Evolutionary conservation across 495 filamentous ascomycete genomes (phyloP).

Genomic region (Annulohypoxylon moriforme): DNA sequence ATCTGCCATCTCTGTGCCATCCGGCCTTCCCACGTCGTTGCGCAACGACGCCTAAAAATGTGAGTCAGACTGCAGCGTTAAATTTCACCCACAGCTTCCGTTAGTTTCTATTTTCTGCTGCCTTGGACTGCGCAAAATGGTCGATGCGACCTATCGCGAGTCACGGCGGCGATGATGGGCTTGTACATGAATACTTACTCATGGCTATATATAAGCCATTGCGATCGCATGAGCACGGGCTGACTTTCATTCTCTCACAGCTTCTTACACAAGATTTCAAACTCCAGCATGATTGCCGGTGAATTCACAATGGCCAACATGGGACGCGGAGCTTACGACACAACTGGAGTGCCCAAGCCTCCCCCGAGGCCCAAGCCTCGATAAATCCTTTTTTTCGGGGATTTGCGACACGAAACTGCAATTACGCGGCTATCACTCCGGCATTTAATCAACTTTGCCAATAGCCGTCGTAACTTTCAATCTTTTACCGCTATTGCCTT

Average conservation of each 20-base stretch:
- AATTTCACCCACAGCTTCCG: constrained; percentile 30
- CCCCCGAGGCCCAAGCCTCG: constrained; percentile 64
- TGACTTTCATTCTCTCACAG: constrained; percentile 41
- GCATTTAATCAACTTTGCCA: constrained; percentile 32
- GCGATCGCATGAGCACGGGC: constrained; percentile 26
- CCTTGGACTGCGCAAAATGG: constrained; percentile 30
- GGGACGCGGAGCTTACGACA: constrained; percentile 68
- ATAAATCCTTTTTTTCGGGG: constrained; percentile 44
- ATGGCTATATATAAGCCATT: constrained; percentile 24
- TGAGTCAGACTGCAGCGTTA: constrained; percentile 57
- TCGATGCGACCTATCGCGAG: constrained; percentile 36
- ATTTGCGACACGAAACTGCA: constrained; percentile 26
- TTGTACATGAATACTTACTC: constrained; percentile 25
- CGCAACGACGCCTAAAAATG: constrained; percentile 49
- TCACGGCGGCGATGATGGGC: constrained; percentile 27
- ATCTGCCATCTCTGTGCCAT: constrained; percentile 34
- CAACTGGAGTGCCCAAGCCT: constrained; percentile 66
- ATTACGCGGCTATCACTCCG: constrained; percentile 1
- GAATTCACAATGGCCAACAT: constrained; percentile 61
- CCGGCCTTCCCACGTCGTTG: constrained; percentile 47
- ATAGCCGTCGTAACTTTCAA: constrained; percentile 19
- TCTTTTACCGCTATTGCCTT: constrained; percentile 3
- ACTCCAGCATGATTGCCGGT: constrained; percentile 60
- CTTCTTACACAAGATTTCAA: constrained; percentile 10
- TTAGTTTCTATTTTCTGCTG: constrained; percentile 36